Evolutionary conservation across 2,329 filamentous ascomycete species (phyloP), one percentile per base, ranked within the genome.

Genomic region (Cercospora zeae-maydis): DNA sequence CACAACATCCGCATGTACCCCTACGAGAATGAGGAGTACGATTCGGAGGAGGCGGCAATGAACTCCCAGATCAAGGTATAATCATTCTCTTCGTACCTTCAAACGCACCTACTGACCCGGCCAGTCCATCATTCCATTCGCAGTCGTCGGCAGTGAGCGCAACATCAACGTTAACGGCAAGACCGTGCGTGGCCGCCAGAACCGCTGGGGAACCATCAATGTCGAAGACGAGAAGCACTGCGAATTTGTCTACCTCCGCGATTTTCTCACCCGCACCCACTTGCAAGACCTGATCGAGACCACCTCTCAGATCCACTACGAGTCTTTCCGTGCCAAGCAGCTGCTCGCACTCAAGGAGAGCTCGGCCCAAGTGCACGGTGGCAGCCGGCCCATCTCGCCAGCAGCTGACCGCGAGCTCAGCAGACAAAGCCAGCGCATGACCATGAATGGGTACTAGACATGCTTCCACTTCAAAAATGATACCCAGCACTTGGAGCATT

Each of bases 1-100:
- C 95, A 99, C 87, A 98, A 98, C 85, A 87, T 99, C 75, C 93
- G 96, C 85, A 99, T 99, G 95, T 99, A 96, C 84, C 95, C 95
- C 65, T 99, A 99, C 79, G 95, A 99, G 79, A 98, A 97, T 77
- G 95, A 99, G 74, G 95, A 99, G 84, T 89, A 98, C 72, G 95
- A 99, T 76, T 90, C 95, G 69, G 95, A 99, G 83, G 95, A 99
- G 83, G 89, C 92, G 73, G 88, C 88, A 66, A 84, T 96, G 80
- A 98, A 98, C 82, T 88, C 87, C 63, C 91, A 96, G 77, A 99
- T 99, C 82, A 98, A 98, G 90, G 93, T 96, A 81, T 49, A 53
- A 64, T 34, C 21, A 33, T 30, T 6, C 42, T 21, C 33, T 24
- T 3, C 39, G n/a, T 30, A 52, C 11, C 11, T 37, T 42, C 31